Evolutionary conservation across 2,329 filamentous ascomycete species (phyloP), one percentile per base, ranked within the genome.

Genomic region (Fonsecaea pugnacius): DNA sequence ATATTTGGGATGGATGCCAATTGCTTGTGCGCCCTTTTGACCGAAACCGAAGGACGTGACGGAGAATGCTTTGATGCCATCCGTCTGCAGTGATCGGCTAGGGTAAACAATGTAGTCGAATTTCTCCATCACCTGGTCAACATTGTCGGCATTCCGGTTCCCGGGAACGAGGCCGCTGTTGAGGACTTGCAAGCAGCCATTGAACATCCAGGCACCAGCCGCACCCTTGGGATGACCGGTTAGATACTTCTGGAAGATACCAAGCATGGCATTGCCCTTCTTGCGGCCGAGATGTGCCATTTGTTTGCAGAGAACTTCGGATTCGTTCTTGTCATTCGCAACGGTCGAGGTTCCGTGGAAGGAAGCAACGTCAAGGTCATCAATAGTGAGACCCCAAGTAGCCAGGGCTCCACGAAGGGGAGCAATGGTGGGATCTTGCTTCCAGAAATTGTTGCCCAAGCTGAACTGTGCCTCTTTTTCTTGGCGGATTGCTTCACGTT

Each of bases 291-390:
- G 89, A 76, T 99, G 96, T 72, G 89, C 89, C 79, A 99, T 87
- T 81, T 99, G 96, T 78, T 97, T 88, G 84, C 94, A 97, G 73
- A 99, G 90, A 74, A 97, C 95, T 60, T 93, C 93, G 18, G 95
- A 98, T 79, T 99, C 95, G 80, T 99, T 99, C 89, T 98, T 98
- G 84, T 99, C 95, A 78, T 99, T 99, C 72, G 95, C 95, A 76
- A 96, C 92, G 70, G 95, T 99, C 0, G 95, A 98, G 46, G 95
- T 99, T 74, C 95, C 95, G 83, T 99, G 95, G 91, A 98, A 98
- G 14, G 95, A 98, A 16, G 95, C 94, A 68, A 99, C 92, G 72
- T 85, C 90, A 38, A 99, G 87, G 73, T 99, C 95, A 74, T 99
- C 95, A 70, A 99, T 91, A 12, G 95, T 98, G 62, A 99, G 89